phyloP scores from a whole-genome alignment of 2,329 filamentous ascomycete species.

The Hyphodiscus sp. region DNA sequence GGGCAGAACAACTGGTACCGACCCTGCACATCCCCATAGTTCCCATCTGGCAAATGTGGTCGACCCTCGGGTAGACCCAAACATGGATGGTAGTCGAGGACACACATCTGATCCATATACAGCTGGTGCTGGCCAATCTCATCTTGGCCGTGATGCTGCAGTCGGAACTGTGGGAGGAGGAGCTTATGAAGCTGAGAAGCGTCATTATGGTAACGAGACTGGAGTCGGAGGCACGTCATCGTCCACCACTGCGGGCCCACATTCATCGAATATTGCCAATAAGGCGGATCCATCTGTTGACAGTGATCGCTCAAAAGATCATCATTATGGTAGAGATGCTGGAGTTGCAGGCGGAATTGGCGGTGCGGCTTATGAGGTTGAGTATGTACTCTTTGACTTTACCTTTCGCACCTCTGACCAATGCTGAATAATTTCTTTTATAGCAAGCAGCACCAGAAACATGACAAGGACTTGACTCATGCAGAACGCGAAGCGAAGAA shows the following conservation, averaged over 20 bases:
- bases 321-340: slow-evolving; percentile 6
- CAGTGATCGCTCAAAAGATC: no score
- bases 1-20: no score
- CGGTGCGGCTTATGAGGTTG: slow-evolving; percentile 3
- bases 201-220: background rate
- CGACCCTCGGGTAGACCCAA: no score
- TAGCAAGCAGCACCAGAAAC: no score
- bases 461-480: no score
- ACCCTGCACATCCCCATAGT: no score
- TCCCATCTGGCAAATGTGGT: no score
- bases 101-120: background rate
- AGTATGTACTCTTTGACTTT: no score
- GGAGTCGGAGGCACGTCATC: background rate
- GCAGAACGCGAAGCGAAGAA: no score
- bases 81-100: no score
- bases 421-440: no score
- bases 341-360: slow-evolving; percentile 11
- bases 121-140: background rate
- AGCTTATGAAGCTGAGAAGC: background rate
- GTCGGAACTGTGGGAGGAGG: background rate
- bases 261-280: background rate
- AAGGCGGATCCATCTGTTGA: slow-evolving; percentile 9
- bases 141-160: background rate
- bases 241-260: background rate
- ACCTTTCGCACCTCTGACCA: no score